These are phyloP conservation scores for Coemansia sp. DNA, from an alignment of 192 early-diverging fungal genomes.

Conservation along the genomic window DNA sequence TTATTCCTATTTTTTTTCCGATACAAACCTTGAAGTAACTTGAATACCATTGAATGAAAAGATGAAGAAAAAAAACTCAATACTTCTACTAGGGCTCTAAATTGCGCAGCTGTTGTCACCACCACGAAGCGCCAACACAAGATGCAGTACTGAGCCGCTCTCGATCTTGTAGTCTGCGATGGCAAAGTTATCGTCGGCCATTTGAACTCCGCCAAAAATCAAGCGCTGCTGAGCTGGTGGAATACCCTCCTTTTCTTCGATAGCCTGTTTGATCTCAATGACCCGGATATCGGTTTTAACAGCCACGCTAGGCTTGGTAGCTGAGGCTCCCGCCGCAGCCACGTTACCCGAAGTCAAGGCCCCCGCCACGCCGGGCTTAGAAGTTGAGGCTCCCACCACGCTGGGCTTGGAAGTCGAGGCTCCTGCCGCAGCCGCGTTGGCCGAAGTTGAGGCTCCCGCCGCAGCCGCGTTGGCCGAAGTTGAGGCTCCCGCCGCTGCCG, in stretches of 20 bases:
- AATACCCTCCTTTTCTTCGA: slow-evolving; percentile 98
- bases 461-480: no score
- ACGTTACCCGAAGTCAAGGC: neutral
- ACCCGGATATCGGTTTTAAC: slow-evolving; percentile 48
- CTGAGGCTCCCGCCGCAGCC: no score
- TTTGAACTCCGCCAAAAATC: slow-evolving; percentile 94
- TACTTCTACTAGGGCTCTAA: neutral
- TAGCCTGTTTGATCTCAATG: slow-evolving; percentile 77
- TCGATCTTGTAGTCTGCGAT: slow-evolving; percentile 70
- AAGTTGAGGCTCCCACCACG: no score
- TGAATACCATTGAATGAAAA: no score
- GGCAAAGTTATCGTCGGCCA: slow-evolving; percentile 78
- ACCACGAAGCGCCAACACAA: slow-evolving; percentile 95
- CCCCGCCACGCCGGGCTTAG: no score
- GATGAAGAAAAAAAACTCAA: no score
- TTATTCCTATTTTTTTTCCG: no score
- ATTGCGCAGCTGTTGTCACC: slow-evolving; percentile 49
- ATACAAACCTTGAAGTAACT: no score
- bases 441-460: no score
- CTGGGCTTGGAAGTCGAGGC: no score
- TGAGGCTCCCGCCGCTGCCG: no score
- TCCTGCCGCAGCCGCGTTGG: no score
- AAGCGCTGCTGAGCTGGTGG: slow-evolving; percentile 95
- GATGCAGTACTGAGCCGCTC: slow-evolving; percentile 84
- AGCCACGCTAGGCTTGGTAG: neutral